phyloP scores from a whole-genome alignment of 805 yeast species.

The Sporopachydermia lactativora region DNA sequence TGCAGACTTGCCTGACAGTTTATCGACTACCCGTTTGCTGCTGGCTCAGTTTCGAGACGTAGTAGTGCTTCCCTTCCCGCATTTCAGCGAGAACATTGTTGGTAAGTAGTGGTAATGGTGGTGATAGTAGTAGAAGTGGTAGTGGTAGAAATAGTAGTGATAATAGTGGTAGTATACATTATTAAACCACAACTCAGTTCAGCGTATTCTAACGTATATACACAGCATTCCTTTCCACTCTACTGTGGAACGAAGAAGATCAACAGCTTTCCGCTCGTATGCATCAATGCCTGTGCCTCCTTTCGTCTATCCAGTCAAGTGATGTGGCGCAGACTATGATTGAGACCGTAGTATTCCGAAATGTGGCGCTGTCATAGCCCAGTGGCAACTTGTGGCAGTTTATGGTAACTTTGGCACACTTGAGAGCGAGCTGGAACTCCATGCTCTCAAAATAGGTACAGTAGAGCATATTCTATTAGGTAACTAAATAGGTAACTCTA shows the following conservation, averaged over 20 bases:
- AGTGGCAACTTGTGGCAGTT: background rate
- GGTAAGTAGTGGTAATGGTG: no score
- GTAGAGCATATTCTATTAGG: no score
- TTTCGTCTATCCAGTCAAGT: background rate
- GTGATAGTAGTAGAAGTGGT: no score
- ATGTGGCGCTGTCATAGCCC: background rate
- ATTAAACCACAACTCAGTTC: no score
- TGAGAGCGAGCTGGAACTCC: background rate
- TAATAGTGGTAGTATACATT: no score
- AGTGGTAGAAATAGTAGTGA: no score
- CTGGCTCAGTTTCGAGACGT: background rate
- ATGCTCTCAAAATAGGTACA: no score
- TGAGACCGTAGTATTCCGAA: background rate
- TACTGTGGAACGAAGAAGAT: background rate
- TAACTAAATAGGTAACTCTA: no score
- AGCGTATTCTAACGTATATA: no score
- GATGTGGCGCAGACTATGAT: background rate
- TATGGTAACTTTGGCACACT: background rate
- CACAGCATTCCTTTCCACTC: background rate
- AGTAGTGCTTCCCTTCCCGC: background rate
- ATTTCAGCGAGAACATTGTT: no score
- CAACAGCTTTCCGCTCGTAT: background rate
- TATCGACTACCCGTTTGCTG: background rate
- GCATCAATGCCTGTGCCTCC: background rate
- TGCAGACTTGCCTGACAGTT: background rate